Percentiles rank a stretch among this genome's conserved stretches.
These are phyloP conservation scores for Botryotinia calthae DNA, from an alignment of 2,329 filamentous ascomycete genomes.

Conservation along the genomic window DNA sequence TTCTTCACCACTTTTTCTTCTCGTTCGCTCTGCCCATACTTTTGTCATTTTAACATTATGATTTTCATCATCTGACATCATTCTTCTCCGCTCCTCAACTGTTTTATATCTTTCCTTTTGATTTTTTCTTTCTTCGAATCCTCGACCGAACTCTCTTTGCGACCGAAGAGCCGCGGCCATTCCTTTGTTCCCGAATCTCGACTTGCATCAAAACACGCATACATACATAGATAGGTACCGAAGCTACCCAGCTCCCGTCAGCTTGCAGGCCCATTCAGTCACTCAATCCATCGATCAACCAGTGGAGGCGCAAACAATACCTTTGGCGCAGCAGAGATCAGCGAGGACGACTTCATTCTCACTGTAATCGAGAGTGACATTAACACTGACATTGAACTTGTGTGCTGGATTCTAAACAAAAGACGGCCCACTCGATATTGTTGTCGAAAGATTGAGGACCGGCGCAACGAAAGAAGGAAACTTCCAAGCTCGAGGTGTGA, in stretches of 20 bases:
- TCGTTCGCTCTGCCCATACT: no score
- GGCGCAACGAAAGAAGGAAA: background rate
- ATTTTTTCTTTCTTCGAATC: no score
- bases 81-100: constrained; percentile 4
- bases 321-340: background rate
- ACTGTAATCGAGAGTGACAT: background rate
- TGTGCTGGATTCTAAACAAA: background rate
- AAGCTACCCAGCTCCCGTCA: background rate
- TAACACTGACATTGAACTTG: background rate
- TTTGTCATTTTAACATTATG: background rate
- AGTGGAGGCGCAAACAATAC: background rate
- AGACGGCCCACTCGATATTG: background rate
- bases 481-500: background rate
- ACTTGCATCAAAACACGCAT: background rate
- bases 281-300: background rate
- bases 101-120: background rate
- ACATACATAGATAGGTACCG: background rate
- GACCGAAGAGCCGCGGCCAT: constrained; percentile 15
- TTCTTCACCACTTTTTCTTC: background rate
- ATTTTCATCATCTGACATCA: constrained; percentile 16
- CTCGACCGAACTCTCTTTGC: constrained; percentile 1
- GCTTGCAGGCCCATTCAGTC: background rate
- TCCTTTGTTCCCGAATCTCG: constrained; percentile 17
- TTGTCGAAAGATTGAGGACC: background rate
- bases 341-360: background rate